These are phyloP conservation scores for Alternaria longipes DNA, from an alignment of 2,329 filamentous ascomycete genomes.

Conservation along the genomic window DNA sequence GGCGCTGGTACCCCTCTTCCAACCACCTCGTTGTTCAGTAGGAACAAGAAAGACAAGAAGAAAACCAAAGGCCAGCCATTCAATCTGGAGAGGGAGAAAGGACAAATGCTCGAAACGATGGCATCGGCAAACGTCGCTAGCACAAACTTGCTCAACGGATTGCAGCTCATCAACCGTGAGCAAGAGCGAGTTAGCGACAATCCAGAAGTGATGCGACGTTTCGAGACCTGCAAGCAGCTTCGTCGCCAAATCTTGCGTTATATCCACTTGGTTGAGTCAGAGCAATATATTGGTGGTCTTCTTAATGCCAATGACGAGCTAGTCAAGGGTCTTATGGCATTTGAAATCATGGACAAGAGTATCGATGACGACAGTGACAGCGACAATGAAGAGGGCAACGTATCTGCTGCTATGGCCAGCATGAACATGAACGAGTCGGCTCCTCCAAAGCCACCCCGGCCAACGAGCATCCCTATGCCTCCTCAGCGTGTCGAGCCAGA, in stretches of 20 bases:
- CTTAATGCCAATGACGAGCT: slow-evolving; percentile 96
- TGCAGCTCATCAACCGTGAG: slow-evolving; percentile 92
- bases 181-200: slow-evolving; percentile 88
- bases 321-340: slow-evolving; percentile 91
- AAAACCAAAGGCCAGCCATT: slow-evolving; percentile 71
- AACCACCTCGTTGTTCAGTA: slow-evolving; percentile 62
- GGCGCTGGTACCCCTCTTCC: slow-evolving; percentile 49
- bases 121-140: slow-evolving; percentile 88
- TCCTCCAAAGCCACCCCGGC: slow-evolving; percentile 62
- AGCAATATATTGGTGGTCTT: slow-evolving; percentile 89
- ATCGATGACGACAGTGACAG: slow-evolving; percentile 77
- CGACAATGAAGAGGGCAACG: slow-evolving; percentile 56
- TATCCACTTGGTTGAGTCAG: slow-evolving; percentile 87
- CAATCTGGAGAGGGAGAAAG: slow-evolving; percentile 86
- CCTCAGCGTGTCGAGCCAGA: slow-evolving; percentile 60
- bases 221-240: slow-evolving; percentile 86
- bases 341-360: slow-evolving; percentile 89
- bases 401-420: slow-evolving; percentile 53
- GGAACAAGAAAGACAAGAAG: slow-evolving; percentile 64
- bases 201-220: slow-evolving; percentile 74
- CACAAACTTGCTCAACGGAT: slow-evolving; percentile 86
- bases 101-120: slow-evolving; percentile 85
- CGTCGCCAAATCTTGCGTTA: slow-evolving; percentile 87
- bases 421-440: slow-evolving; percentile 54
- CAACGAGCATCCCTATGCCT: slow-evolving; percentile 53